A percentile compares a stretch with the other conserved stretches of the same genome.
phyloP scores from a whole-genome alignment of 2,329 filamentous ascomycete genomes.

The Cordyceps tenuipes region DNA sequence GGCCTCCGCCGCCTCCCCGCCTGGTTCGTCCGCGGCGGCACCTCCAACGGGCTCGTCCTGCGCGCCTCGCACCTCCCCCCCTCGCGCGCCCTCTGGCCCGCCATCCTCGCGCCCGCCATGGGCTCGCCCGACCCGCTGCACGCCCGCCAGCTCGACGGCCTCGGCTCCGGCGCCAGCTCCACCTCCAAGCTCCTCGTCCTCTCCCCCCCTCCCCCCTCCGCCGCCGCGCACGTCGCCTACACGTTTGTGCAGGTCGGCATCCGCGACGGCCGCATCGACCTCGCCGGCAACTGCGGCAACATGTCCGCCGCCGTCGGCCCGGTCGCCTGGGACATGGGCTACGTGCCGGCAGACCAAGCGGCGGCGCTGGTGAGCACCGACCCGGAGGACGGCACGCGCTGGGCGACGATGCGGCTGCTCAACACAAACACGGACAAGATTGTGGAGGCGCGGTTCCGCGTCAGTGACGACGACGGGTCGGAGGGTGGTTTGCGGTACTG shows the following conservation, averaged over 20 bases:
- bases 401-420: slow-evolving; percentile 48
- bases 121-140: slow-evolving; percentile 55
- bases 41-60: slow-evolving; percentile 57
- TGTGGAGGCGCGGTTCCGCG: slow-evolving; percentile 48
- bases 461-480: slow-evolving; percentile 33
- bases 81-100: slow-evolving; percentile 25
- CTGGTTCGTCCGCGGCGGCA: slow-evolving; percentile 50
- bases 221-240: slow-evolving; percentile 49
- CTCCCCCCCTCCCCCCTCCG: slow-evolving; percentile 17
- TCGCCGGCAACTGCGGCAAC: slow-evolving; percentile 68
- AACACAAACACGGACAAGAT: slow-evolving; percentile 67
- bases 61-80: slow-evolving; percentile 28
- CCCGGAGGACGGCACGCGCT: slow-evolving; percentile 20
- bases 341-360: slow-evolving; percentile 17
- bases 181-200: slow-evolving; percentile 66
- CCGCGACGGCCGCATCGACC: slow-evolving; percentile 51
- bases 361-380: background rate
- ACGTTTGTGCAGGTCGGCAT: slow-evolving; percentile 65
- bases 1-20: slow-evolving; percentile 27
- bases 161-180: slow-evolving; percentile 61
- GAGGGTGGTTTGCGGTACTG: slow-evolving; percentile 17
- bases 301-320: slow-evolving; percentile 62
- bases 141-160: slow-evolving; percentile 62
- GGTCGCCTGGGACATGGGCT: slow-evolving; percentile 24
- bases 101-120: slow-evolving; percentile 51